Evolutionary conservation across 345 rosid genomes (phyloP).

Genomic region (Salix purpurea): DNA sequence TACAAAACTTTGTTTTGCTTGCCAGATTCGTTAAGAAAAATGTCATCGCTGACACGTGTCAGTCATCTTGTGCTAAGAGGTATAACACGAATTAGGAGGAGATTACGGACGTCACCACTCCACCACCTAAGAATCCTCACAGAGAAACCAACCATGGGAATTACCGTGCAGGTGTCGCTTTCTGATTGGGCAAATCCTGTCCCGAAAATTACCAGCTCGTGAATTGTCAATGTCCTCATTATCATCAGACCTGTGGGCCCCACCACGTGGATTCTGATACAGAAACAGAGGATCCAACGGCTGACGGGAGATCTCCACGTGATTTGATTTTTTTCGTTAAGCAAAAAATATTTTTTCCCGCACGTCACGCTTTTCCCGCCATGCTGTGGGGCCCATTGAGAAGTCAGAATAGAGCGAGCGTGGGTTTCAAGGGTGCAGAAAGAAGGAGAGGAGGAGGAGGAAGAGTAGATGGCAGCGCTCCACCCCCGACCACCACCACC

Average conservation of each 20-base stretch:
- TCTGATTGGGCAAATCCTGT: neutral
- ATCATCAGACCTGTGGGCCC: neutral
- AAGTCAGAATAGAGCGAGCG: too few species aligned
- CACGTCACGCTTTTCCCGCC: conserved; percentile 2
- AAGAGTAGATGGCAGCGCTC: too few species aligned
- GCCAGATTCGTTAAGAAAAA: too few species aligned
- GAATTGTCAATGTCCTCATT: neutral
- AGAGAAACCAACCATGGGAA: neutral
- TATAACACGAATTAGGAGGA: conserved; percentile 1
- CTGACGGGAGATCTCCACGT: neutral
- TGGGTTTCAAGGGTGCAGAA: too few species aligned
- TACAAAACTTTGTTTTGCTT: too few species aligned
- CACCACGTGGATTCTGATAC: neutral
- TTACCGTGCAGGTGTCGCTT: neutral
- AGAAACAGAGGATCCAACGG: conserved; percentile 2
- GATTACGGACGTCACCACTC: neutral
- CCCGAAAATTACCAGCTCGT: neutral
- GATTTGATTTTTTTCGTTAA: neutral
- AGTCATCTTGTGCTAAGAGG: neutral
- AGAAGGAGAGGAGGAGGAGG: too few species aligned
- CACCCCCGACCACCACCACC: too few species aligned
- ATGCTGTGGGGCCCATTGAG: neutral
- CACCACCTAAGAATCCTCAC: neutral
- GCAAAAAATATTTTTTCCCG: neutral
- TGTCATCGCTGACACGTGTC: neutral